A percentile compares a stretch with the other conserved stretches of the same genome.
Conservation (phyloP, 1,284 basidiomycete species). For the Pseudozyma thailandica region DNA sequence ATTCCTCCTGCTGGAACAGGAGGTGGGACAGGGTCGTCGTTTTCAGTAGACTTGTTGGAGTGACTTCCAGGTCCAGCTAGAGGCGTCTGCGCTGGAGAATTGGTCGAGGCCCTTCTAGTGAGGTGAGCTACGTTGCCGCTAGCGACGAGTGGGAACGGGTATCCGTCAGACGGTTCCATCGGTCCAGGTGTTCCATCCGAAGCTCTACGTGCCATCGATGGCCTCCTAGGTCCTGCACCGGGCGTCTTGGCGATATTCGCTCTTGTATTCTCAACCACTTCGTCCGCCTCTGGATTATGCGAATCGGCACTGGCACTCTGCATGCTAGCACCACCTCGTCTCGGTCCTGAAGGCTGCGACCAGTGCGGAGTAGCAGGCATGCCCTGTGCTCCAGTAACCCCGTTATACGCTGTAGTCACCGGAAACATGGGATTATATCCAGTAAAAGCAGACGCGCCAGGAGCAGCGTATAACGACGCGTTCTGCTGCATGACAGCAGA, state of each 20-base stretch:
- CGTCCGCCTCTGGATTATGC: slow-evolving; percentile 15
- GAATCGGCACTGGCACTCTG: slow-evolving; percentile 3
- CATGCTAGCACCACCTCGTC: slow-evolving; percentile 9
- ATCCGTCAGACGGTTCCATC: slow-evolving; percentile 35
- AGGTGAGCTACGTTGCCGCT: slow-evolving; percentile 22
- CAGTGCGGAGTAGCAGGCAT: slow-evolving; percentile 59
- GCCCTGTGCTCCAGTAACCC: slow-evolving; percentile 4
- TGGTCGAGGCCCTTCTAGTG: slow-evolving; percentile 42
- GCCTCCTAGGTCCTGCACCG: slow-evolving; percentile 34
- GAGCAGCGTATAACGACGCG: slow-evolving; percentile 40
- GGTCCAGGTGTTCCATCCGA: slow-evolving; percentile 39
- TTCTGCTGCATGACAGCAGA: slow-evolving; percentile 5
- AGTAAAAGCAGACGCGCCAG: slow-evolving; percentile 37
- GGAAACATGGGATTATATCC: slow-evolving; percentile 53
- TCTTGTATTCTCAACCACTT: slow-evolving; percentile 14
- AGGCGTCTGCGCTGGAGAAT: slow-evolving; percentile 44
- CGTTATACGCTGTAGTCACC: slow-evolving; percentile 1
- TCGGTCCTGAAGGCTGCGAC: slow-evolving; percentile 49
- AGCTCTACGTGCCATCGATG: slow-evolving; percentile 23
- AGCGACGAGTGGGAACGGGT: slow-evolving; percentile 54
- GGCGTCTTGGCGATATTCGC: slow-evolving; percentile 40
- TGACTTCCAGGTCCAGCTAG: slow-evolving; percentile 23
- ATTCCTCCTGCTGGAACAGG: neutral
- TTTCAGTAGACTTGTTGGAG: neutral
- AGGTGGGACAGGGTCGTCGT: neutral